A percentile compares a stretch with the other conserved stretches of the same genome.
Evolutionary conservation across 352 stramenopile genomes (phyloP).

Genomic region (Pythium vanterpoolii): DNA sequence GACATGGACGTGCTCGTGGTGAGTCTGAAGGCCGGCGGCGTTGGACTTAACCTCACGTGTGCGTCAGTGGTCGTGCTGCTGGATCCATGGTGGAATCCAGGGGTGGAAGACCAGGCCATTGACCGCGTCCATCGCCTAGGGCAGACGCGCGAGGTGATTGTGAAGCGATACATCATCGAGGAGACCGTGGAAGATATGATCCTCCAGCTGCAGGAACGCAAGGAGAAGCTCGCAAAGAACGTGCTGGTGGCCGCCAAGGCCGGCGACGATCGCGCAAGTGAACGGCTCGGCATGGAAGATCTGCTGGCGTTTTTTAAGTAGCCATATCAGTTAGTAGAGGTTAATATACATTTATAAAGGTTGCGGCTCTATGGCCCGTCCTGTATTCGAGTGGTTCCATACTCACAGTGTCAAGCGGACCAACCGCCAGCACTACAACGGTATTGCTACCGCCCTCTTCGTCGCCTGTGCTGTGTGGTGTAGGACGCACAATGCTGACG

Average conservation of each 20-base stretch:
- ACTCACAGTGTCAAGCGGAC: neutral
- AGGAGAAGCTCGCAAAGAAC: constrained; percentile 82
- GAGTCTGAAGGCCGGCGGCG: constrained; percentile 85
- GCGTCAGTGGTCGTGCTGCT: constrained; percentile 88
- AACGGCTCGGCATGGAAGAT: constrained; percentile 65
- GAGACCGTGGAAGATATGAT: constrained; percentile 93
- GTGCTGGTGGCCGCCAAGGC: constrained; percentile 65
- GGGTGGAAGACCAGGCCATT: constrained; percentile 93
- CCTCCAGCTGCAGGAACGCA: constrained; percentile 86
- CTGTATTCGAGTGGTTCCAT: constrained; percentile 12
- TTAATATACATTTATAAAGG: neutral
- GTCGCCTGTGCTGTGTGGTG: too few relatives aligned
- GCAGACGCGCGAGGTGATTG: constrained; percentile 77
- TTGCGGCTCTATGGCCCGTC: neutral
- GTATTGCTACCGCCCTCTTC: too few relatives aligned
- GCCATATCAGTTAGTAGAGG: constrained; percentile 22
- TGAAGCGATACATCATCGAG: constrained; percentile 88
- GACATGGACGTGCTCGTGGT: constrained; percentile 78
- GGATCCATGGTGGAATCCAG: constrained; percentile 94
- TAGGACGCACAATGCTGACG: constrained; percentile 48
- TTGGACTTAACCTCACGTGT: constrained; percentile 89
- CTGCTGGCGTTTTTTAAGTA: constrained; percentile 68
- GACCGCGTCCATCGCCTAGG: constrained; percentile 90
- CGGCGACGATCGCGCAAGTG: constrained; percentile 33
- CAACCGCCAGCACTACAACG: too few relatives aligned